Evolutionary conservation across 2,329 filamentous ascomycete species (phyloP).

Genomic region (Colletotrichum trifolii): DNA sequence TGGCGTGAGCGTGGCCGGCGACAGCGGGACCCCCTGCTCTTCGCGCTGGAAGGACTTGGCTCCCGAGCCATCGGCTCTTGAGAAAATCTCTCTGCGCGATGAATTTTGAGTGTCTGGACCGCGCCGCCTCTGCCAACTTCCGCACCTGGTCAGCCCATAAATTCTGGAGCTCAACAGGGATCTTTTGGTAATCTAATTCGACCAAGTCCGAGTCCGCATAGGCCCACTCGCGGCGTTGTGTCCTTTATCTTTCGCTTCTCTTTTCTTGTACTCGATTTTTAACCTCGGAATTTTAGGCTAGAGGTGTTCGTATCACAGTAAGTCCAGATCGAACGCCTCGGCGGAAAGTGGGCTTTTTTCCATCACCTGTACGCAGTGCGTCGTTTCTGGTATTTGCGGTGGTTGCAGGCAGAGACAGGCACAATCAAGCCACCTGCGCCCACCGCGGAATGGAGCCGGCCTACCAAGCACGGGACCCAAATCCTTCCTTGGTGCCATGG

Average conservation of each 20-base stretch:
- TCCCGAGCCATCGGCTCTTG: conserved; percentile 26
- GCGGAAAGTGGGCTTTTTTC: no score
- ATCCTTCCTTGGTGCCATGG: not conserved
- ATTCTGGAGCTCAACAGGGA: conserved; percentile 17
- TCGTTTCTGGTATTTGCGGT: conserved; percentile 19
- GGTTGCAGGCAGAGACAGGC: conserved; percentile 11
- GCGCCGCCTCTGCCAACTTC: conserved; percentile 18
- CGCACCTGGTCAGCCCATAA: conserved; percentile 26
- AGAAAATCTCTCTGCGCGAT: conserved; percentile 24
- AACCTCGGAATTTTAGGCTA: no score
- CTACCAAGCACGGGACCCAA: not conserved
- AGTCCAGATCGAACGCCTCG: no score
- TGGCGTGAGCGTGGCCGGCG: conserved; percentile 5
- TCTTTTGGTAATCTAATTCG: conserved; percentile 10
- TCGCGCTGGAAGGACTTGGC: conserved; percentile 17
- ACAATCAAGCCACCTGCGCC: not conserved
- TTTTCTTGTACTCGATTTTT: not conserved
- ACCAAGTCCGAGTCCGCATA: not conserved
- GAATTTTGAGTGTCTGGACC: conserved; percentile 9
- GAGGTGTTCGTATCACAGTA: no score
- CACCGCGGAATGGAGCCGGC: conserved; percentile 11
- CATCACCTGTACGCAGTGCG: not conserved
- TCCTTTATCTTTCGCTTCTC: conserved; percentile 6
- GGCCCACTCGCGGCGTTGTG: no score
- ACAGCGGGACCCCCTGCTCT: conserved; percentile 22